Percentiles rank a stretch among this genome's conserved stretches.
Conservation (phyloP, 495 filamentous ascomycete species). For the Penicillium chermesinum region DNA sequence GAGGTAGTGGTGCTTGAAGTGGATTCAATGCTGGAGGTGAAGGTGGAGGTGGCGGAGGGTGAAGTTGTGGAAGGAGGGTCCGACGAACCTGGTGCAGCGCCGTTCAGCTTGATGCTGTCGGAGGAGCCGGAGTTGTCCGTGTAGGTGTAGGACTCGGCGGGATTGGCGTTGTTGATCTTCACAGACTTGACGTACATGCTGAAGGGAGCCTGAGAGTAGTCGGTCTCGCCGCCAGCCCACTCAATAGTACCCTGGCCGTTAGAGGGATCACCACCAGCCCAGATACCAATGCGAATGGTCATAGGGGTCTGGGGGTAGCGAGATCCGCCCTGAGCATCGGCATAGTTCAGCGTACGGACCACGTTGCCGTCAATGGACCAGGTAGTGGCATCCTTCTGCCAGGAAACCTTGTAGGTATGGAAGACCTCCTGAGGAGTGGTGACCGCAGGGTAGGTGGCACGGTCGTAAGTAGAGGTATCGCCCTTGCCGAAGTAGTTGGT, state of each 20-base stretch:
- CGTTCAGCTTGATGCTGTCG: slow-evolving; percentile 53
- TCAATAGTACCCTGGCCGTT: slow-evolving; percentile 58
- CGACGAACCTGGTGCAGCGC: slow-evolving; percentile 2
- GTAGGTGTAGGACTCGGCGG: slow-evolving; percentile 59
- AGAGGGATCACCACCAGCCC: slow-evolving; percentile 75
- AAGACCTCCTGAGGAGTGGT: slow-evolving; percentile 61
- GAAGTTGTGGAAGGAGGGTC: not conserved
- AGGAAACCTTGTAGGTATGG: slow-evolving; percentile 82
- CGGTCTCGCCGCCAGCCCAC: slow-evolving; percentile 77
- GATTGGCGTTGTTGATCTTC: slow-evolving; percentile 26
- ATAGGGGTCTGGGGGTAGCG: slow-evolving; percentile 92
- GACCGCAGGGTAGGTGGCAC: slow-evolving; percentile 54
- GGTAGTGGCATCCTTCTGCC: slow-evolving; percentile 64
- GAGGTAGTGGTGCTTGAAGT: slow-evolving; percentile 9
- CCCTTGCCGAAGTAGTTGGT: slow-evolving; percentile 97
- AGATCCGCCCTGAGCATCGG: slow-evolving; percentile 44
- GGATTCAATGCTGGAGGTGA: no score
- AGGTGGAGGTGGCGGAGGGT: not conserved
- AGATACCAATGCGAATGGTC: slow-evolving; percentile 78
- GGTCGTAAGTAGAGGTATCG: slow-evolving; percentile 71
- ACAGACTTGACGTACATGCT: slow-evolving; percentile 70
- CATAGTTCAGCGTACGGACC: slow-evolving; percentile 62
- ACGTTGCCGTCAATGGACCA: slow-evolving; percentile 75
- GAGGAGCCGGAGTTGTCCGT: slow-evolving; percentile 60
- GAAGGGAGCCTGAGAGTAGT: slow-evolving; percentile 70